These are phyloP conservation scores for Kodamaea ohmeri DNA, from an alignment of 1,139 yeast species.

Conservation along the genomic window DNA sequence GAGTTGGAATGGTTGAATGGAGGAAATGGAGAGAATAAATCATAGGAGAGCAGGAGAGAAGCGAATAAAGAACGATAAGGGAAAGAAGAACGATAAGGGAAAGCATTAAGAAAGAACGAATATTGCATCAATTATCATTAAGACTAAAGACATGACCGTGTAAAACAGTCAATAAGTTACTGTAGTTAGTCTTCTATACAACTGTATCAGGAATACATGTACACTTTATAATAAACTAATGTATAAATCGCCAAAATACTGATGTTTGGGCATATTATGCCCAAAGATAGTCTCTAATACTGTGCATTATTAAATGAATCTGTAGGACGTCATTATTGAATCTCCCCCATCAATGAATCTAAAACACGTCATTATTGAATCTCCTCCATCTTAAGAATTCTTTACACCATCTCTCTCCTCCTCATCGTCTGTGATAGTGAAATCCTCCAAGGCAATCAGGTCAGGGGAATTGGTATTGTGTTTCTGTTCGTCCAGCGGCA, in stretches of 20 bases:
- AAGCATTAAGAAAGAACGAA: too few relatives aligned
- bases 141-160: too few relatives aligned
- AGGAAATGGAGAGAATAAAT: neutral
- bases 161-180: too few relatives aligned
- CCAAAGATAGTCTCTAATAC: too few relatives aligned
- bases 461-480: conserved; percentile 3
- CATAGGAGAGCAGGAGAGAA: neutral
- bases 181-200: too few relatives aligned
- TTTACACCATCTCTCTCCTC: conserved; percentile 6
- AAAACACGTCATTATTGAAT: neutral
- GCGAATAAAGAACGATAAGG: neutral
- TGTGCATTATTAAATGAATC: too few relatives aligned
- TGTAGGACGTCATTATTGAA: neutral
- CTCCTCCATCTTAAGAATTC: neutral
- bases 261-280: too few relatives aligned
- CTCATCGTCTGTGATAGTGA: conserved; percentile 11
- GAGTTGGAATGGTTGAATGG: conserved; percentile 33
- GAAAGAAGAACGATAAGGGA: neutral
- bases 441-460: conserved; percentile 10
- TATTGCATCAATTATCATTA: too few relatives aligned
- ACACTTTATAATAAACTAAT: too few relatives aligned
- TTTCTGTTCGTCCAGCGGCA: conserved; percentile 7
- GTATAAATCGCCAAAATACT: too few relatives aligned
- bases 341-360: neutral
- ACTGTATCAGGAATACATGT: too few relatives aligned